phyloP scores from a whole-genome alignment of 176 grass and related monocot species.

The sorghum (Sorghum bicolor) region DNA sequence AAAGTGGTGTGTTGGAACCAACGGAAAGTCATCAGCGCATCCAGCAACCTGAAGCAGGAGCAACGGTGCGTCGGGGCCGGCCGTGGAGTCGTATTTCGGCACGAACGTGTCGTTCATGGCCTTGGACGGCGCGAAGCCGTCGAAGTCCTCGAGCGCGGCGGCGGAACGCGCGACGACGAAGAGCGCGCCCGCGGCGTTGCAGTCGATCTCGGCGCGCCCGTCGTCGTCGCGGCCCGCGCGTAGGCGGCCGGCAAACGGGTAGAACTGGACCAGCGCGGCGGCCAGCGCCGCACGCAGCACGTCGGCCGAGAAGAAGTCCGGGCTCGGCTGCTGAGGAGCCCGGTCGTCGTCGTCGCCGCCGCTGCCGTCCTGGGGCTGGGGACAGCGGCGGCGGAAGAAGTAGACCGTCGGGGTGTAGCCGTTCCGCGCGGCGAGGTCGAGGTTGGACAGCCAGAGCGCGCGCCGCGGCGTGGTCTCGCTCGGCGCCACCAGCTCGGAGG shows the following conservation, averaged over 20 bases:
- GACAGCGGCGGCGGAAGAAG: slow-evolving; percentile 32
- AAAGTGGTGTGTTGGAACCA: neutral
- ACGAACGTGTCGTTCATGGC: slow-evolving; percentile 43
- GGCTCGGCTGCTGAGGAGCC: too few species aligned
- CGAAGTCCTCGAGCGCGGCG: slow-evolving; percentile 35
- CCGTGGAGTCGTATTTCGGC: neutral
- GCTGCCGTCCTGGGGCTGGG: too few species aligned
- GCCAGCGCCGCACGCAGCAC: slow-evolving; percentile 41
- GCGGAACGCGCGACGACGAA: slow-evolving; percentile 40
- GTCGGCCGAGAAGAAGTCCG: slow-evolving; percentile 43
- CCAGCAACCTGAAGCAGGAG: slow-evolving; percentile 49
- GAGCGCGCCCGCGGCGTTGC: slow-evolving; percentile 45
- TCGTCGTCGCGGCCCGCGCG: neutral
- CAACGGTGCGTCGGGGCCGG: slow-evolving; percentile 8
- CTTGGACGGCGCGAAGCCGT: slow-evolving; percentile 31
- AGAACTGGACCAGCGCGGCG: slow-evolving; percentile 41
- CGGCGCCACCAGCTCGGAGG: slow-evolving; percentile 47
- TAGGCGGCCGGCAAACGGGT: slow-evolving; percentile 62
- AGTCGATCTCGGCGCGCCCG: slow-evolving; percentile 49
- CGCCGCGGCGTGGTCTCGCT: slow-evolving; percentile 40
- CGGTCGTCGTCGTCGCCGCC: too few species aligned
- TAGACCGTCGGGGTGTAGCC: slow-evolving; percentile 55
- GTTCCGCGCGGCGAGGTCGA: slow-evolving; percentile 51
- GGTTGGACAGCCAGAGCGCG: slow-evolving; percentile 63
- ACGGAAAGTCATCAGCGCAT: neutral